These are phyloP conservation scores for Pyrus betulifolia DNA, from an alignment of 306 rosid genomes.

Conservation along the genomic window DNA sequence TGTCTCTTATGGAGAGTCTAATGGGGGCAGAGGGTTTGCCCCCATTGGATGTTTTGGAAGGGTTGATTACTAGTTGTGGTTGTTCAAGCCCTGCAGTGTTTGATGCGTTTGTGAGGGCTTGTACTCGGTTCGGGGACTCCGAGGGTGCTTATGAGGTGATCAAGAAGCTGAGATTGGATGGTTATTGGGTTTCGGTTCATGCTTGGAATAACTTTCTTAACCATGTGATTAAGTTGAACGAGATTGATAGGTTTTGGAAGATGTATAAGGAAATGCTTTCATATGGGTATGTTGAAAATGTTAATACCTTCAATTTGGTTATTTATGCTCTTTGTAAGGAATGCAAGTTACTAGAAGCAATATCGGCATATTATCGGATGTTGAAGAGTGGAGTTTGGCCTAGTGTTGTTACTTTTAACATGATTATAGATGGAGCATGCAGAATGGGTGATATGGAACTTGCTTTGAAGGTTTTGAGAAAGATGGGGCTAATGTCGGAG, in stretches of 20 bases:
- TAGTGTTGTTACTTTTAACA: slow-evolving; percentile 48
- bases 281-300: slow-evolving; percentile 38
- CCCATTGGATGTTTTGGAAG: slow-evolving; percentile 38
- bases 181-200: slow-evolving; percentile 39
- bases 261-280: slow-evolving; percentile 44
- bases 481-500: slow-evolving; percentile 29
- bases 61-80: slow-evolving; percentile 30
- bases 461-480: slow-evolving; percentile 36
- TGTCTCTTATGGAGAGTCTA: slow-evolving; percentile 32
- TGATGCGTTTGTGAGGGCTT: slow-evolving; percentile 54
- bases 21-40: slow-evolving; percentile 20
- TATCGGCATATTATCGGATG: slow-evolving; percentile 39
- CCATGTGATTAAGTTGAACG: slow-evolving; percentile 37
- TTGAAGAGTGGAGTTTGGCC: slow-evolving; percentile 37
- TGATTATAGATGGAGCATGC: slow-evolving; percentile 46
- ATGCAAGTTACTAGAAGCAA: slow-evolving; percentile 35
- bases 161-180: slow-evolving; percentile 21
- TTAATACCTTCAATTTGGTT: slow-evolving; percentile 46
- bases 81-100: slow-evolving; percentile 35
- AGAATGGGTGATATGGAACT: slow-evolving; percentile 43
- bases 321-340: slow-evolving; percentile 50
- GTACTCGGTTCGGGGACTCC: slow-evolving; percentile 32
- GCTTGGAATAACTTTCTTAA: slow-evolving; percentile 58
- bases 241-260: slow-evolving; percentile 41
- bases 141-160: slow-evolving; percentile 50